Evolutionary conservation across 805 yeast species (phyloP).

Genomic region (Cyberlindnera nakhonratchasimensis): DNA sequence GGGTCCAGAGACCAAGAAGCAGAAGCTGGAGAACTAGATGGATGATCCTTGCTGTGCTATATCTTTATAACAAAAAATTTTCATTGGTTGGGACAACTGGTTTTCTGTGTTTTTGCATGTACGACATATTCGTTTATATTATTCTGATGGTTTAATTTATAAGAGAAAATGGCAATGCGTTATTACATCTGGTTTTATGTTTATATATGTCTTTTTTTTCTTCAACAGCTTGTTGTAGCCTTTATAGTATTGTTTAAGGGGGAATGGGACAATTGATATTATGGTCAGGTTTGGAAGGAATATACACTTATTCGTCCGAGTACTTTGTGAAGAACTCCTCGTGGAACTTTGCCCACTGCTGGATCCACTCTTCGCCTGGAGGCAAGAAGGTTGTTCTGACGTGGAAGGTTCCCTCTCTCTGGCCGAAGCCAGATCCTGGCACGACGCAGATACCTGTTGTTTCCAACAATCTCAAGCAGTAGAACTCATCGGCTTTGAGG

Average conservation of each 20-base stretch:
- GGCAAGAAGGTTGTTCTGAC: constrained; percentile 96
- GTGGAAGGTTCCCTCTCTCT: constrained; percentile 83
- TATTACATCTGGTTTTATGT: constrained; percentile 4
- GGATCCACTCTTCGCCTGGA: constrained; percentile 90
- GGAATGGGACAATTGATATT: no score
- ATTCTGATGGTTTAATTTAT: no score
- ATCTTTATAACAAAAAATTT: no score
- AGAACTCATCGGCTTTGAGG: constrained; percentile 77
- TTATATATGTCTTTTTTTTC: not conserved
- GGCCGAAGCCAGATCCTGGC: constrained; percentile 98
- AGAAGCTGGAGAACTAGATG: constrained; percentile 27
- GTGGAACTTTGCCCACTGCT: constrained; percentile 78
- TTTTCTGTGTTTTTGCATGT: no score
- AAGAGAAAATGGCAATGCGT: no score
- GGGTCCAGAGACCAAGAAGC: constrained; percentile 32
- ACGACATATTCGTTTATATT: no score
- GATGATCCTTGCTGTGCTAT: not conserved
- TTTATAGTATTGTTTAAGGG: no score
- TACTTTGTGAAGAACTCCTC: constrained; percentile 48
- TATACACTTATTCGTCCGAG: not conserved
- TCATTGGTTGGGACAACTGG: not conserved
- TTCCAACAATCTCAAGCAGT: constrained; percentile 81
- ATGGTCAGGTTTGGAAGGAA: no score
- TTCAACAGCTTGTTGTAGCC: not conserved
- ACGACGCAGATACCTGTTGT: constrained; percentile 94